These are phyloP conservation scores for Trypanosoma lewisi DNA, from an alignment of 208 protist genomes.

Conservation along the genomic window DNA sequence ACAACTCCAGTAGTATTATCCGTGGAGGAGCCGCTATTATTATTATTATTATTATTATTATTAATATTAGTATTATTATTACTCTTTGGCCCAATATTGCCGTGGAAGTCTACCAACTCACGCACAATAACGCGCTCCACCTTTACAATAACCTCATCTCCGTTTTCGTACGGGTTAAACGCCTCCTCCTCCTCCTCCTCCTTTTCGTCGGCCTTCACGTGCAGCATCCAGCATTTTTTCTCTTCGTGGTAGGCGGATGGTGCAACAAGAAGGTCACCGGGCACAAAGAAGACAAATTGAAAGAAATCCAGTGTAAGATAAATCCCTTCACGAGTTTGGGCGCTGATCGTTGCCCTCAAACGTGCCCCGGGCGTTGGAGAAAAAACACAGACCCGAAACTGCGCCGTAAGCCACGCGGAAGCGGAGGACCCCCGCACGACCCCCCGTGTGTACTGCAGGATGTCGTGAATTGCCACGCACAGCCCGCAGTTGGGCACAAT, in stretches of 20 bases:
- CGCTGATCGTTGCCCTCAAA: conserved; percentile 51
- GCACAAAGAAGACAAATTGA: conserved; percentile 60
- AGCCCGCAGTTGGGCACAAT: conserved; percentile 60
- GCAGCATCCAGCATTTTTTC: conserved; percentile 52
- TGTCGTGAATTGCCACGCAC: conserved; percentile 61
- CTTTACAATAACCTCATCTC: conserved; percentile 67
- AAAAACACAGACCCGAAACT: conserved; percentile 72
- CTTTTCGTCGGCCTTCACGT: conserved; percentile 51
- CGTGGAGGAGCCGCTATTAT: too few relatives aligned
- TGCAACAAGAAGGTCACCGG: conserved; percentile 46
- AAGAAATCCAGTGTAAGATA: conserved; percentile 67
- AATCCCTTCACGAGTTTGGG: conserved; percentile 41
- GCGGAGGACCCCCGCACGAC: conserved; percentile 47
- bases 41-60: neutral
- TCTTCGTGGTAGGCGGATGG: conserved; percentile 46
- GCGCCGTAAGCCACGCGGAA: conserved; percentile 69
- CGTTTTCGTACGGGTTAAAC: conserved; percentile 60
- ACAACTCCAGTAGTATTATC: neutral
- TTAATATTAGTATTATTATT: neutral
- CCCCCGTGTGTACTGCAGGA: conserved; percentile 53
- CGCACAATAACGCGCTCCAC: conserved; percentile 51
- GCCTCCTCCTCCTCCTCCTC: conserved; percentile 6
- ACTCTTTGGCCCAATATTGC: conserved; percentile 8
- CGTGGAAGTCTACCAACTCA: conserved; percentile 19
- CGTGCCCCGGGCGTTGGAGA: conserved; percentile 47